Evolutionary conservation across 208 protist genomes (phyloP), one percentile per base, ranked within the genome.

Genomic region (Trypanosoma conorhini): DNA sequence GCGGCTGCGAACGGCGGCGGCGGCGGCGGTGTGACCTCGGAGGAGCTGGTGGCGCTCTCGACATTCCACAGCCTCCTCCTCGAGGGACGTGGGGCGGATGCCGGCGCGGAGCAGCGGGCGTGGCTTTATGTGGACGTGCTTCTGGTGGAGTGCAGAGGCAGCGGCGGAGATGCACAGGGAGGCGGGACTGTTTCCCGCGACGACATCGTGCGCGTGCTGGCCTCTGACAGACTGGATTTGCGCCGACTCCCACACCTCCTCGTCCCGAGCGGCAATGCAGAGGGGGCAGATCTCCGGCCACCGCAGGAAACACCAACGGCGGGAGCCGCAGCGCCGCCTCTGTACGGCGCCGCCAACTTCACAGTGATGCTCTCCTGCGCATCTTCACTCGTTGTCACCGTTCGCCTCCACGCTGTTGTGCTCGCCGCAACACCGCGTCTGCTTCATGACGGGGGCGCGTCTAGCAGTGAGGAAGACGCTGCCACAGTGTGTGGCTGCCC

Each of bases 11-110:
- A 12, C 44, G 17, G 28, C 35, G 4, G 8, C 44, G 17, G 28
- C 35, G 4, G 8, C n/a, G 51, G 13, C 22, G n/a, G 7, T 22
- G 12, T n/a, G 15, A 26, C 9, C 5, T 33, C 40, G 21, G 22
- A 38, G 21, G 8, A 33, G 10, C 52, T 74, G 12, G 42, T 67
- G 17, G 52, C 61, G 17, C 22, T 35, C 26, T 62, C 42, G 44
- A 40, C 59, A 62, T 61, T 67, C 12, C 69, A 74, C 38, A 74
- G n/a, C 22, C 31, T 74, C 9, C 12, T 74, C 5, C 33, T 74
- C 2, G 42, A 57, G n/a, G 35, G 35, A 55, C 3, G 59, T n/a
- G 10, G 10, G n/a, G 8, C 22, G 57, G 33, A 55, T 51, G 15
- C 21, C 15, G 61, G 52, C 1, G 12, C n/a, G 19, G 17, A 2